Evolutionary conservation across 306 rosid genomes (phyloP).

Genomic region (Cucumis sativus): DNA sequence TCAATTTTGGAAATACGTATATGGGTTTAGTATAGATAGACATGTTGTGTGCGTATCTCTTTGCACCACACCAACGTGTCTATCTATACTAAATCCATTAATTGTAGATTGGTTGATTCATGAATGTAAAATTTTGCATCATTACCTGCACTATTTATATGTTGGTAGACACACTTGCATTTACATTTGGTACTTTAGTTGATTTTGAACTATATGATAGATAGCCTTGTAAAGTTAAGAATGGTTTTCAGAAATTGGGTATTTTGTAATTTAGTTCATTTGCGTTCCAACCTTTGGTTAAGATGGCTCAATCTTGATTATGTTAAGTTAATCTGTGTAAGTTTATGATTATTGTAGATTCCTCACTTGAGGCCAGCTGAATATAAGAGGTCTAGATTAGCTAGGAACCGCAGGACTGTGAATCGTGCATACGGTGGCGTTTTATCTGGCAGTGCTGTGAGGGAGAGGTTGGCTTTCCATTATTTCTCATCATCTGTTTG

Average conservation of each 20-base stretch:
- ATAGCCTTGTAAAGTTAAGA: background rate
- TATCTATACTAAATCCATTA: background rate
- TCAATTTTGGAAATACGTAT: too few species aligned
- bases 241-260: background rate
- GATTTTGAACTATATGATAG: background rate
- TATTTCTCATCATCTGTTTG: background rate
- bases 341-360: background rate
- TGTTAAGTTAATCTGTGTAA: background rate
- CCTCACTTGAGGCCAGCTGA: conserved; percentile 12
- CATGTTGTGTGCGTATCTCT: too few species aligned
- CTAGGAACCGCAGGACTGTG: conserved; percentile 6
- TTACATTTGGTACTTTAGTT: background rate
- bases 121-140: background rate
- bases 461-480: background rate
- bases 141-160: background rate
- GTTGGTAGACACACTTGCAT: background rate
- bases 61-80: background rate
- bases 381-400: conserved; percentile 5
- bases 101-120: background rate
- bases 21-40: background rate
- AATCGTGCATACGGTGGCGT: conserved; percentile 8
- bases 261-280: background rate
- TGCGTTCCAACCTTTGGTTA: background rate
- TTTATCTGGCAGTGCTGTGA: conserved; percentile 3
- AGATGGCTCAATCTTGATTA: too few species aligned